Base-by-base conservation (phyloP, 2,329 filamentous ascomycete species). In the Blumeriella jaapii region DNA sequence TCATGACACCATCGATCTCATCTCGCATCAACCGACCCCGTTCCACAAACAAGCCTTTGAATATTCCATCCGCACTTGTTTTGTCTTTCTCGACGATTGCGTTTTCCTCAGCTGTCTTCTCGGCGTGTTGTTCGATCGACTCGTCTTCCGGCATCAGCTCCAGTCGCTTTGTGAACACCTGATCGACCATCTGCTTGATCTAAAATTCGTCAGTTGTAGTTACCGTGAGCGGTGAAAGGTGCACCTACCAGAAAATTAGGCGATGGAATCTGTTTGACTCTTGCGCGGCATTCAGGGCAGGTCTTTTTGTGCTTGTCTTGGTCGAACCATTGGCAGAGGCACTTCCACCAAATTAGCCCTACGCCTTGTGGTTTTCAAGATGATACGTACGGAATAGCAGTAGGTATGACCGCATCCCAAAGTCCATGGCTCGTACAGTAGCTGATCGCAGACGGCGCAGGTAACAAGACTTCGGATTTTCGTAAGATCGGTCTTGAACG, bases 401-500 rank as follows among this genome's bases (percentile, higher is more conserved):
- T 79, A 82, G 5, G 77, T 81, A 54, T 82, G 78, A 3, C 78
- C 78, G 49, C 78, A 82, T 5, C 64, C 64, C 34, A 81, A 65
- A 12, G 72, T 77, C 57, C 74, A 82, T 2, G 78, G 78, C 55
- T 82, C 76, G 57, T 80, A 81, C 31, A 82, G 65, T 31, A 77
- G 67, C 36, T 71, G 68, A 46, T 78, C 70, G 56, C 78, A 82
- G 43, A 82, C 75, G 44, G 75, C 74, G 60, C 78, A 82, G 38
- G 73, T 75, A 48, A 78, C 61, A 19, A 78, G 62, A 18, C 58
- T 60, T 45, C 74, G 67, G 42, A 82, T 68, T 46, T 68, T 65
- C 47, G 75, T 67, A 29, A 82, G 66, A 54, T 80, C 73, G 29
- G 61, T 31, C 37, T 46, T 52, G 34, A 55, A 51, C 13, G 33